Conservation (phyloP, 345 rosid genomes). For the Aquilaria malaccensis region DNA sequence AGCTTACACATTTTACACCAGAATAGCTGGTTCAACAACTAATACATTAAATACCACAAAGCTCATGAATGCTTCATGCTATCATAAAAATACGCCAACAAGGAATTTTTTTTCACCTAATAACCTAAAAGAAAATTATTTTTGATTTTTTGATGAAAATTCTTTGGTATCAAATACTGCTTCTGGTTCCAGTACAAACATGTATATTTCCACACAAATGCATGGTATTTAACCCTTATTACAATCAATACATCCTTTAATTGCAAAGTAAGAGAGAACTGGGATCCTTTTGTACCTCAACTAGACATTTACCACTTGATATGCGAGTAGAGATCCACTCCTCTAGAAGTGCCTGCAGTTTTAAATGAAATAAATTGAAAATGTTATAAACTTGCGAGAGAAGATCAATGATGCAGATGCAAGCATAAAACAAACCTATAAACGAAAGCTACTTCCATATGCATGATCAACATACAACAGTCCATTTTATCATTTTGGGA, state of each 20-base stretch:
- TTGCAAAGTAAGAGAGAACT: not conserved
- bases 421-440: conserved; percentile 3
- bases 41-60: no score
- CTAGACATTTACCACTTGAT: conserved; percentile 48
- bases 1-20: no score
- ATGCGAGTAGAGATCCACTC: conserved; percentile 78
- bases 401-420: not conserved
- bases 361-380: conserved; percentile 1
- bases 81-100: no score
- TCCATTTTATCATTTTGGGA: not conserved
- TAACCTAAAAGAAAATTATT: no score
- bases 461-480: not conserved
- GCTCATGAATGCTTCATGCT: no score
- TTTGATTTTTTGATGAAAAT: no score
- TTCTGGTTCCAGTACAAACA: no score
- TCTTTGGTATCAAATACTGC: no score
- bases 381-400: conserved; percentile 3
- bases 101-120: no score
- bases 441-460: conserved; percentile 3
- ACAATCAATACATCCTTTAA: not conserved
- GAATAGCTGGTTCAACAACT: no score
- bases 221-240: not conserved
- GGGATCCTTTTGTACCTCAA: conserved; percentile 35
- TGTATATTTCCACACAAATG: not conserved
- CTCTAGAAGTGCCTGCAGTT: conserved; percentile 78